Base-by-base conservation (phyloP, 2,329 filamentous ascomycete genomes). In the Aspergillus ochraceus region DNA sequence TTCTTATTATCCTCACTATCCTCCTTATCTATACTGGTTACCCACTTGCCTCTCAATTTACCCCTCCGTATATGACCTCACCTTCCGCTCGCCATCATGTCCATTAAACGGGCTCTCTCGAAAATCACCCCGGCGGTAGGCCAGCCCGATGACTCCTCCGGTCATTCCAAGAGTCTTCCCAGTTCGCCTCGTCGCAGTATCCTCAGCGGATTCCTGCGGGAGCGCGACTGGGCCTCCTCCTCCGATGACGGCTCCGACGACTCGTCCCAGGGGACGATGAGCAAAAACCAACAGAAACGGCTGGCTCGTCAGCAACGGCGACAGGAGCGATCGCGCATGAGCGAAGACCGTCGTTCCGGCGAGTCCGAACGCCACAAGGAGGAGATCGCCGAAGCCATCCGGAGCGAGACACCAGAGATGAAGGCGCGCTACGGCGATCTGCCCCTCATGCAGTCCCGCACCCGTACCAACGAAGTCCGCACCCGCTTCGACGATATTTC, bases 381-480 rank as follows among this genome's bases (percentile, higher is more conserved):
- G 70, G 71, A 81, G 74, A 62, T 74, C 17, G 66, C 65, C 11
- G 73, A 79, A 73, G 84, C 85, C 0, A 72, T 73, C 11, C 76
- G 77, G 24, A 81, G 84, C 57, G 82, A 88, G 71, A 85, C 85
- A 0, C 75, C 81, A 2, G 85, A 87, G 59, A 84, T 86, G 76
- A 82, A 79, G 67, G 78, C 81, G 24, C 83, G 81, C 53, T 88
- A 88, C 71, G 86, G 86, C 42, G 77, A 82, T 22, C 68, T 86
- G 47, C 81, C 83, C 3, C 75, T 87, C 65, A 84, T 88, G 73
- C 83, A 83, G 72, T 88, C 86, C 17, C 79, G 79, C 60, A 77
- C 81, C 58, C 78, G 80, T 72, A 76, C 80, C 60, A 72, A 79
- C 53, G 76, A 84, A 63, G 67, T 76, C 3, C 80, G 84, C 14